Evolutionary conservation across 805 yeast species (phyloP), one percentile per base, ranked within the genome.

Genomic region (Suhomyces tanzawaensis): DNA sequence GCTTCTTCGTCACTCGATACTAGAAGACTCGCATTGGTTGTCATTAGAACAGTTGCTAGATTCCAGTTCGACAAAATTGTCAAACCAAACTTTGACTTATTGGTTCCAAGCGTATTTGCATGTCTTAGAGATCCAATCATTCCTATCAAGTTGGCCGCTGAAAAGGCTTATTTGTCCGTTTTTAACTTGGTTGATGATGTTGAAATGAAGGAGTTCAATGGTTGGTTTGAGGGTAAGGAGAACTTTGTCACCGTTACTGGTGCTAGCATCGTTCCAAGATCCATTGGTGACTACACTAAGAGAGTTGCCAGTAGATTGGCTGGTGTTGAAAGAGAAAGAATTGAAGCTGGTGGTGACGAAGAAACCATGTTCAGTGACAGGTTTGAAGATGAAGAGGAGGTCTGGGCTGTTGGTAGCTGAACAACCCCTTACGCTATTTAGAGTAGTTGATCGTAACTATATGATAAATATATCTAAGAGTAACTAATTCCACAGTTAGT

Each of bases 141-240:
- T 53, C 97, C 99, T 4, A 82, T 91, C 49, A 90, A 89, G 53
- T 71, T 91, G 45, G 96, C 97, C 1, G 96, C 96, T 6, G 99
- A 91, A 59, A 87, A 87, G 66, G 89, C 95, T 1, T 89, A 76
- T 58, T 58, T 90, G 47, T 78, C 86, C 2, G 56, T 88, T 13
- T 83, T 89, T 62, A 70, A 75, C 33, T 66, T 91, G 49, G 82
- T 85, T 22, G 86, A 82, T 19, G 95, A 85, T 45, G 75, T 65
- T 7, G 66, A 70, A 15, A 57, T 74, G 64, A 59, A 45, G 1
- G 56, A 62, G 18, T 88, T 86, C 65, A 74, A 73, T 37, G 51
- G 52, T 8, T 91, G 96, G 96, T 75, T 85, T 39, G 64, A 56
- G 2, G 55, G 67, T 12, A 59, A 69, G 39, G 52, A 66, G 3